A percentile compares a stretch with the other conserved stretches of the same genome.
phyloP scores from a whole-genome alignment of 139 green algal species.

The Bryopsis sp. region DNA sequence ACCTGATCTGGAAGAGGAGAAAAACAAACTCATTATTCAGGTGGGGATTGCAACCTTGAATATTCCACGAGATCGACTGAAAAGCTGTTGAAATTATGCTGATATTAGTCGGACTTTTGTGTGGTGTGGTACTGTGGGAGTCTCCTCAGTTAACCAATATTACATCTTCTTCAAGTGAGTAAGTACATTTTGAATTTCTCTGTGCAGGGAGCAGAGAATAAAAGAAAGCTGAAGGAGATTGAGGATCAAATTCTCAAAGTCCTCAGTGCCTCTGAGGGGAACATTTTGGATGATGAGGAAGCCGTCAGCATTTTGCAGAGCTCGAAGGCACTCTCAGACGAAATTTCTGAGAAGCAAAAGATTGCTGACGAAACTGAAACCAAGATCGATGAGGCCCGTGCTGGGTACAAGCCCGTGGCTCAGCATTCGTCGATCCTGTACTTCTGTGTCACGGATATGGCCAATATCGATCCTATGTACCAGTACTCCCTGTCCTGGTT shows the following conservation, averaged over 20 bases:
- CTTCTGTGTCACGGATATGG: constrained; percentile 56
- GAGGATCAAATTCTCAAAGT: constrained; percentile 78
- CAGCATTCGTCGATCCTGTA: constrained; percentile 55
- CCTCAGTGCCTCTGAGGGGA: constrained; percentile 57
- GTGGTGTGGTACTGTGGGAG: no score
- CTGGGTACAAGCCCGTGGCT: constrained; percentile 59
- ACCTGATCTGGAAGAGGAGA: constrained; percentile 74
- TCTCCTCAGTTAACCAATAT: neutral
- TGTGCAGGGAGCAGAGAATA: constrained; percentile 58
- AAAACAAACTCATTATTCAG: constrained; percentile 61
- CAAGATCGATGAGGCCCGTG: constrained; percentile 65
- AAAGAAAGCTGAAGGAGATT: constrained; percentile 67
- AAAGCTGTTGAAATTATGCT: no score
- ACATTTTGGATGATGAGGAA: constrained; percentile 75
- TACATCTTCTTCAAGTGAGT: constrained; percentile 5
- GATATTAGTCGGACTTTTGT: no score
- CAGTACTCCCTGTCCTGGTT: constrained; percentile 63
- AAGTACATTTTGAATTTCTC: neutral
- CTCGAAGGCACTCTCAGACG: constrained; percentile 58
- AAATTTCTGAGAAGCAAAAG: constrained; percentile 67
- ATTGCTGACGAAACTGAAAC: constrained; percentile 70
- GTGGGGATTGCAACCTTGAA: no score
- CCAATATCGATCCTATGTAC: constrained; percentile 66
- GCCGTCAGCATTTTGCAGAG: constrained; percentile 59
- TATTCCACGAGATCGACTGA: no score